Base-by-base conservation (phyloP, 805 yeast species). In the Cyberlindnera bimundalis region DNA sequence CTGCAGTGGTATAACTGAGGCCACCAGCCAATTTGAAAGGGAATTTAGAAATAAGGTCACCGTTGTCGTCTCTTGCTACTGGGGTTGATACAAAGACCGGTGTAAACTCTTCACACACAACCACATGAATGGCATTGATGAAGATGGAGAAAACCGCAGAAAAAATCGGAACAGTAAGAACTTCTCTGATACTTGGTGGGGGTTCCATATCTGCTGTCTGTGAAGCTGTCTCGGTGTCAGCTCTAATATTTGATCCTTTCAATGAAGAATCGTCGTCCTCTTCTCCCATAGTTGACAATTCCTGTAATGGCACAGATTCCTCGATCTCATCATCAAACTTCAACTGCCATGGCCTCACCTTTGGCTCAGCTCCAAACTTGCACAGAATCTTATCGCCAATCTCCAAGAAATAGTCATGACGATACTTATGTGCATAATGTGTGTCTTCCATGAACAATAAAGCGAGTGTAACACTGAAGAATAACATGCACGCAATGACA, bases 11-110 rank as follows among this genome's bases (percentile, higher is more conserved):
- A 23, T 39, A 52, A 2, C 52, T 47, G 23, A 52, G 34, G 1
- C 56, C 56, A 39, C 56, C 56, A 9, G 47, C 48, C 6, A 52
- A 15, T 18, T 47, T 46, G 29, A 45, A 46, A 13, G 56, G 56
- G 33, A 52, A 43, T 6, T 31, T 27, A 2, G 56, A 52, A 1
- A 34, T 16, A 16, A 52, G 38, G 2, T 35, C 12, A 1, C 56
- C 56, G 9, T 35, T 21, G 4, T 32, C 26, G 15, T 45, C 42
- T 29, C 50, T 37, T 1, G 40, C 45, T 7, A 52, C 42, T 11
- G 32, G 41, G 6, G 40, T 29, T 1, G 42, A 36, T 11, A 44
- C 32, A 31, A 39, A 44, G 7, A 44, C 40, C 2, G 47, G 47
- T 6, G 39, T 25, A 35, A 44, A 40, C 26, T 41, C 48, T 13